phyloP scores from a whole-genome alignment of 768 basidiomycete species.

The Naganishia kalamii region DNA sequence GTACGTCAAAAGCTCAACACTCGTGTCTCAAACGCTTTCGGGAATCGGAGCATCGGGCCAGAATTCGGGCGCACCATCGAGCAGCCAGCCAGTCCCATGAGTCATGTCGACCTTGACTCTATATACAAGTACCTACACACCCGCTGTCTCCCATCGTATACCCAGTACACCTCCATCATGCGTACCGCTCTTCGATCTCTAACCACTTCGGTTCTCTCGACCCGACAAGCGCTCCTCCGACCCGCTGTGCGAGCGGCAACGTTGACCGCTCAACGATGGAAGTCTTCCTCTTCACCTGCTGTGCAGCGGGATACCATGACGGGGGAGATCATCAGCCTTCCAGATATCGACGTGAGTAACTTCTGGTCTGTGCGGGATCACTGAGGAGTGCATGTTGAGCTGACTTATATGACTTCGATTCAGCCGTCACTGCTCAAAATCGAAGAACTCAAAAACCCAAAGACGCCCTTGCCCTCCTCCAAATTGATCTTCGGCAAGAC shows the following conservation, averaged over 20 bases:
- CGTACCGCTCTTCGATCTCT: conserved; percentile 5
- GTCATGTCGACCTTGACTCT: too few species aligned
- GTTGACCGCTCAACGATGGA: conserved; percentile 5
- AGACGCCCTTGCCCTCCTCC: conserved; percentile 59
- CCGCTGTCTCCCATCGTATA: not conserved
- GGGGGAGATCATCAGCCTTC: conserved; percentile 51
- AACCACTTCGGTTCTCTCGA: not conserved
- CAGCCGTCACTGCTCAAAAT: conserved; percentile 38
- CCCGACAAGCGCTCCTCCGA: not conserved
- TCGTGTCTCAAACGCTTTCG: too few species aligned
- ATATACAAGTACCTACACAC: not conserved
- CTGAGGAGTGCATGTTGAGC: not conserved
- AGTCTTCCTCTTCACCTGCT: conserved; percentile 10
- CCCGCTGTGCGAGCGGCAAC: not conserved
- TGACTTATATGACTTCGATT: not conserved
- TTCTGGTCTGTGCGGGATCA: not conserved
- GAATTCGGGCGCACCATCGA: too few species aligned
- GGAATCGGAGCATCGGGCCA: too few species aligned
- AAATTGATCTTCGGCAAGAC: conserved; percentile 75
- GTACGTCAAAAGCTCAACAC: too few species aligned
- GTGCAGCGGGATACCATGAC: conserved; percentile 51
- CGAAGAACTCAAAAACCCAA: conserved; percentile 51
- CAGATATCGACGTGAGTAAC: conserved; percentile 55
- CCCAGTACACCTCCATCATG: not conserved
- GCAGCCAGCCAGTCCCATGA: too few species aligned